These are phyloP conservation scores for Quercus wislizeni DNA, from an alignment of 306 rosid genomes.

Conservation along the genomic window DNA sequence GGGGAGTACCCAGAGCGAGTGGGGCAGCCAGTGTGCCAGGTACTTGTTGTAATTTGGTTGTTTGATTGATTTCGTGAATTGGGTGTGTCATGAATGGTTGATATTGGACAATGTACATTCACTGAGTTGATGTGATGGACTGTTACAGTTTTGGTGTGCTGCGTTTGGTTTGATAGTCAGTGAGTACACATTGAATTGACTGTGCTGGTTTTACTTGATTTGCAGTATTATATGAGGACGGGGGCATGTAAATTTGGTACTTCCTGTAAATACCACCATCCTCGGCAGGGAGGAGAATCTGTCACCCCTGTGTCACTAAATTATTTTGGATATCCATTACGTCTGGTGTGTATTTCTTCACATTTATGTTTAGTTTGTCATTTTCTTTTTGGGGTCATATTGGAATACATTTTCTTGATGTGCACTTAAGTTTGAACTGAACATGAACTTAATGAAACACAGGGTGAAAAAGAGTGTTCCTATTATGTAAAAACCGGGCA, in stretches of 20 bases:
- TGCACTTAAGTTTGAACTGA: constrained; percentile 12
- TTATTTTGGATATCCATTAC: constrained; percentile 61
- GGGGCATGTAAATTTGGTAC: constrained; percentile 82
- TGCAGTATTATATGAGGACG: constrained; percentile 83
- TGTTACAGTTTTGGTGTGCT: constrained; percentile 12
- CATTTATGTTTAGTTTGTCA: constrained; percentile 7
- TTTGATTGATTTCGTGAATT: constrained; percentile 15
- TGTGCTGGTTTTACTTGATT: constrained; percentile 18
- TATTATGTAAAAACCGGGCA: constrained; percentile 93
- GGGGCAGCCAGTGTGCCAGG: constrained; percentile 99
- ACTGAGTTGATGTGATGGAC: constrained; percentile 3
- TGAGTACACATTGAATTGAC: constrained; percentile 26
- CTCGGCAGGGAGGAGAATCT: constrained; percentile 67
- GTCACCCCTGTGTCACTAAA: constrained; percentile 48
- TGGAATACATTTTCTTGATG: constrained; percentile 4
- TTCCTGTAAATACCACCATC: constrained; percentile 93
- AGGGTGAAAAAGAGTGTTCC: constrained; percentile 98
- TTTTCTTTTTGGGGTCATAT: constrained; percentile 6
- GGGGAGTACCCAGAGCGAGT: constrained; percentile 82
- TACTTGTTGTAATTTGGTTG: constrained; percentile 32
- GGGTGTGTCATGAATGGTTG: constrained; percentile 23
- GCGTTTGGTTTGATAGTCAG: constrained; percentile 21
- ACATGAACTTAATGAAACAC: constrained; percentile 28
- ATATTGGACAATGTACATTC: constrained; percentile 17
- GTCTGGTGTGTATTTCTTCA: constrained; percentile 49